Evolutionary conservation across 306 rosid genomes (phyloP), one percentile per base, ranked within the genome.

Genomic region (Glycine tomentella): DNA sequence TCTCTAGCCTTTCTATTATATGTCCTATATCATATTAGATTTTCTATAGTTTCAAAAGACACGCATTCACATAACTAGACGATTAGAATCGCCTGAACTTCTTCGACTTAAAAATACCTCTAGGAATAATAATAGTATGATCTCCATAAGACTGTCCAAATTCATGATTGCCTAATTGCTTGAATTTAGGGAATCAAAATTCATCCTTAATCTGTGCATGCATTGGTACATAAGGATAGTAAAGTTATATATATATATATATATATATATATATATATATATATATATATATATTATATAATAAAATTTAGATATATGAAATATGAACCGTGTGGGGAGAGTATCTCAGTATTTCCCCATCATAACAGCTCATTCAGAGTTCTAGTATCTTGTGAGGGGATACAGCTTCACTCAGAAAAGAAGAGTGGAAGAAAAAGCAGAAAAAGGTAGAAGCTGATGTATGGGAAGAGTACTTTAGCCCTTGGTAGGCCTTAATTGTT

Each of bases 401-500:
- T 79, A 88, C 53, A 84, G 66, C 72, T 46, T 66, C 59, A 45
- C 56, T 40, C 5, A 49, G 8, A 59, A 58, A 58, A 52, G 46
- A 48, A 44, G 73, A 85, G 31, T 62, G 78, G 77, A 83, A 70
- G 51, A 69, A 73, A 58, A 64, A 73, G 52, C 51, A 10, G 52
- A 14, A 74, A 72, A 74, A 15, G 50, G 69, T 53, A 64, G 79
- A 10, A 64, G 80, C 42, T 53, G 64, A 72, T 80, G 83, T n/a
- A n/a, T 80, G 44, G 31, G 78, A 16, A 5, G 72, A 13, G 15
- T 25, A 20, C 20, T 62, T 62, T 81, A 63, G 58, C 58, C 46
- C 80, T 78, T 77, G 64, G 59, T 61, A 62, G 77, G 64, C 79
- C 80, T 85, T 73, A 25, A 70, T 75, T 63, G 61, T 46, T 58